phyloP scores from a whole-genome alignment of 2,329 filamentous ascomycete genomes.

The Xylaria sp. region DNA sequence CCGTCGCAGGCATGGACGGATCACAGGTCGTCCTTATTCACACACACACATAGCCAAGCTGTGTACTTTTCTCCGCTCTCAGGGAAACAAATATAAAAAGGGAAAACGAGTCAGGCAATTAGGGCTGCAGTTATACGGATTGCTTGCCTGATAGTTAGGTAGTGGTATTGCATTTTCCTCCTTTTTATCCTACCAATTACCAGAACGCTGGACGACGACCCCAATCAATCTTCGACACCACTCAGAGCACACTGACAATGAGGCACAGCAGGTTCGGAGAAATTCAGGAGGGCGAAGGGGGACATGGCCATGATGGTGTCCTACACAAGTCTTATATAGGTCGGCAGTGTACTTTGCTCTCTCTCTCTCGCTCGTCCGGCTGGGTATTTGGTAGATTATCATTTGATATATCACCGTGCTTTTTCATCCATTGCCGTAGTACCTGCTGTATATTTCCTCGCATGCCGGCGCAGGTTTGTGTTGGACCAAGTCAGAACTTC shows the following conservation, averaged over 20 bases:
- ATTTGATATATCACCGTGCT: too few species aligned
- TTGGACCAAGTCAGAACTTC: not conserved
- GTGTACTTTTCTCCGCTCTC: constrained; percentile 4
- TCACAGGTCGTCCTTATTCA: not conserved
- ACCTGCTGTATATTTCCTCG: too few species aligned
- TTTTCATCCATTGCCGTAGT: too few species aligned
- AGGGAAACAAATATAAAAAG: not conserved
- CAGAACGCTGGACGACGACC: not conserved
- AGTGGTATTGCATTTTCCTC: too few species aligned
- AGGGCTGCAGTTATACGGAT: not conserved
- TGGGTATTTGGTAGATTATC: too few species aligned
- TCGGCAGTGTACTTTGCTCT: too few species aligned
- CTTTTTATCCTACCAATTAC: not conserved
- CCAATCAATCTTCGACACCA: constrained; percentile 9
- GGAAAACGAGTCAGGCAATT: constrained; percentile 10
- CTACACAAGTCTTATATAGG: not conserved
- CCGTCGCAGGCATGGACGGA: too few species aligned
- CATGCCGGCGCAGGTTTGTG: not conserved
- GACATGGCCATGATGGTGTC: not conserved
- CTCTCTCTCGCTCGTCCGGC: too few species aligned
- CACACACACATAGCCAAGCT: constrained; percentile 15
- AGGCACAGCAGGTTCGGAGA: not conserved
- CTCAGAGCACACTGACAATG: not conserved
- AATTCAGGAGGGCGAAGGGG: not conserved
- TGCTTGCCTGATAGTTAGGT: not conserved